Evolutionary conservation across 768 basidiomycete genomes (phyloP).

Genomic region (Sistotremastrum niveocremeum): DNA sequence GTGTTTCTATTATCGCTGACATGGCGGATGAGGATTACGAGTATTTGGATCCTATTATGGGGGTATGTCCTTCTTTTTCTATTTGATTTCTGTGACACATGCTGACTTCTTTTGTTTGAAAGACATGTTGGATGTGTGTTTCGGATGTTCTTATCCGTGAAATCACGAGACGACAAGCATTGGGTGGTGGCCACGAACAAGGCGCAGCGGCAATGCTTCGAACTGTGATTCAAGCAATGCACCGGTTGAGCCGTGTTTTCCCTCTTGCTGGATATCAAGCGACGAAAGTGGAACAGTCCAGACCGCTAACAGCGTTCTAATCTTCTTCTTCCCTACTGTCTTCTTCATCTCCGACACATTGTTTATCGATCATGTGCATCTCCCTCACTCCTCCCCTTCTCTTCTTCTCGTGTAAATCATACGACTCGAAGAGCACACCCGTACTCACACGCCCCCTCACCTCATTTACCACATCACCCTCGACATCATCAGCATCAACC

Average conservation of each 20-base stretch:
- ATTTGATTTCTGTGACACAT: not conserved
- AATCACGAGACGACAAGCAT: constrained; percentile 12
- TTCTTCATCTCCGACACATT: not conserved
- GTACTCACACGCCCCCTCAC: too few relatives aligned
- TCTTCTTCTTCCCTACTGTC: not conserved
- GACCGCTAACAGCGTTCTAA: constrained; percentile 4
- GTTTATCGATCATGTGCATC: not conserved
- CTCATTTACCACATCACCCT: too few relatives aligned
- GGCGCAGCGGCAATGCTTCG: constrained; percentile 3
- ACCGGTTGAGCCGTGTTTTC: constrained; percentile 20
- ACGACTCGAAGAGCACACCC: too few relatives aligned
- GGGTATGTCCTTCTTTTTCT: constrained; percentile 24
- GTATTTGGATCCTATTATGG: constrained; percentile 39
- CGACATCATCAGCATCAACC: too few relatives aligned
- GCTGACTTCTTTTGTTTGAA: constrained; percentile 1
- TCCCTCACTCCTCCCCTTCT: not conserved
- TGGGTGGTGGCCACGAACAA: constrained; percentile 19
- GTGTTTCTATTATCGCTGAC: constrained; percentile 32
- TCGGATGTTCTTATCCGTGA: constrained; percentile 27
- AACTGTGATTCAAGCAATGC: constrained; percentile 21
- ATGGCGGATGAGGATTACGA: constrained; percentile 37
- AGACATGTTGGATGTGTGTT: constrained; percentile 28
- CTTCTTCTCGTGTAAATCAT: too few relatives aligned
- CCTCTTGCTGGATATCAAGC: constrained; percentile 20
- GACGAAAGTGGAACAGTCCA: constrained; percentile 8